Conservation (phyloP, 164 flowering plant species). For the Sextonia rubra region DNA sequence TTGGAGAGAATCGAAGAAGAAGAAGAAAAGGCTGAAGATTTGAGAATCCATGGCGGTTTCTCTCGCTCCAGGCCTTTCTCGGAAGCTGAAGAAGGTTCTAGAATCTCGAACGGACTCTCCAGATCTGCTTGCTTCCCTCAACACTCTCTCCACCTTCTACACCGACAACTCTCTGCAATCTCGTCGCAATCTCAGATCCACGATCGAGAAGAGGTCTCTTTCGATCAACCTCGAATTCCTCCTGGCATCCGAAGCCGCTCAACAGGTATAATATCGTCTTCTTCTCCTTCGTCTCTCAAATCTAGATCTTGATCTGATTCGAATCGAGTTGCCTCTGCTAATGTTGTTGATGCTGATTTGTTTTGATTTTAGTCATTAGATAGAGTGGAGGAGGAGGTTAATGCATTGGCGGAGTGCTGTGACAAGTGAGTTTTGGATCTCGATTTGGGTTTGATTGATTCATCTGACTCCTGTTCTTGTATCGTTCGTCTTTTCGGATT, state of each 20-base stretch:
- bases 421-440: conserved; percentile 43
- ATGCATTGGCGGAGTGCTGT: conserved; percentile 76
- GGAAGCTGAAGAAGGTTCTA: conserved; percentile 37
- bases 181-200: conserved; percentile 88
- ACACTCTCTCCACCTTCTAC: conserved; percentile 81
- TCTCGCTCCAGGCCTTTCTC: conserved; percentile 48
- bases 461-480: too few relatives aligned
- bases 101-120: conserved; percentile 79
- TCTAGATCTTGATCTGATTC: too few relatives aligned
- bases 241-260: conserved; percentile 60
- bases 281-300: background rate
- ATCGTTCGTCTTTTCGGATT: too few relatives aligned
- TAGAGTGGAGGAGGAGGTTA: conserved; percentile 87
- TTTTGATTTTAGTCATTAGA: conserved; percentile 61
- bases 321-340: too few relatives aligned
- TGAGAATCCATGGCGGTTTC: conserved; percentile 29
- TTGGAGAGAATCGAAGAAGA: background rate
- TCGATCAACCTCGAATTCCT: conserved; percentile 80
- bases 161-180: conserved; percentile 68
- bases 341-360: background rate
- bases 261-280: conserved; percentile 32
- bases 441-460: too few relatives aligned
- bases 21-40: background rate
- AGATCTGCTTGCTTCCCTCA: conserved; percentile 73
- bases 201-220: conserved; percentile 75